Evolutionary conservation across 169 alveolate species (phyloP), one percentile per base, ranked within the genome.

Genomic region (Toxoplasma gondii): DNA sequence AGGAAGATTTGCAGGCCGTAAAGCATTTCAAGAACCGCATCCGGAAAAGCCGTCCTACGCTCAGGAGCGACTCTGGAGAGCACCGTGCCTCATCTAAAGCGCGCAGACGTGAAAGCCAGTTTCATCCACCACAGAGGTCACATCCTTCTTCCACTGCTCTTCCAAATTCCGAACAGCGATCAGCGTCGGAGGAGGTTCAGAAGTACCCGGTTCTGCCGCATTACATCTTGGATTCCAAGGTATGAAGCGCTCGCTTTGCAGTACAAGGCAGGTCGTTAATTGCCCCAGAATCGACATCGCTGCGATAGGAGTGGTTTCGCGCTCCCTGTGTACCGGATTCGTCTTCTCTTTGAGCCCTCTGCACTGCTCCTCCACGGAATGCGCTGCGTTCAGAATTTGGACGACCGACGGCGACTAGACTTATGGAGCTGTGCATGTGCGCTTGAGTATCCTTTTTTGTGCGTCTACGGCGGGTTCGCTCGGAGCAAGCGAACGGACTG

Each of bases 391-490:
- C 74, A 64, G 74, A 64, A 64, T 64, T 64, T 64, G 74, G 74
- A 64, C 49, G 81, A 53, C 58, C 83, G 69, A 43, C 41, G 54
- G 83, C 83, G 39, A 22, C 34, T 88, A 5, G 58, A 58, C 58
- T 45, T 88, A 41, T 88, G 92, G 92, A 53, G 83, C 41, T 45
- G 80, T 24, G 92, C 83, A 22, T 45, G 69, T 58, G 81, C 64
- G 4, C 53, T 88, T 9, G 81, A 29, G 36, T 45, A 36, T 24
- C 83, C 83, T 12, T 41, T 1, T 39, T 38, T 88, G 83, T 53
- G 81, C 74, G 92, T 88, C 36, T 88, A 49, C 39, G 92, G 92
- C 27, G 92, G 92, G 41, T 58, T 88, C 12, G 81, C 80, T 4
- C 45, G 92, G 41, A 31, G 58, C 54, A 82, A 44, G 64, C 58